Percentiles rank a stretch among this genome's conserved stretches.
Conservation (phyloP, 2,329 filamentous ascomycete species). For the Fusarium sp. region DNA sequence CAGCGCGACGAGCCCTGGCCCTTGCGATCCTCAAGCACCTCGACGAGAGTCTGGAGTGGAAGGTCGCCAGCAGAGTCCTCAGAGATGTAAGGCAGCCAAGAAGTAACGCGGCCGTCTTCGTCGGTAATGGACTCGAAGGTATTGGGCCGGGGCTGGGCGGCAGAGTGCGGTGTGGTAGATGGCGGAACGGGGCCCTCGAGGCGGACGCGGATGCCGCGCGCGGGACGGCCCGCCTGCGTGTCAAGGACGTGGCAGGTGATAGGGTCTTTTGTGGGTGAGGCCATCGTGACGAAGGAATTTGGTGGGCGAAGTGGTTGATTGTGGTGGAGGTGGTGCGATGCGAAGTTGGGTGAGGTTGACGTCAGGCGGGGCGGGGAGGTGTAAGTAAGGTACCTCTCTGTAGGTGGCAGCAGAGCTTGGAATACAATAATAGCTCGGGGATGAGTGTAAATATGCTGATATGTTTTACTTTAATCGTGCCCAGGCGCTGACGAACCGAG, state of each 20-base stretch:
- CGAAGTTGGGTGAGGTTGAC: conserved; percentile 28
- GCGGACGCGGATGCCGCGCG: conserved; percentile 75
- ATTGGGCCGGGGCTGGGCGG: conserved; percentile 54
- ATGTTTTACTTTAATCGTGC: neutral
- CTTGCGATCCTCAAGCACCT: conserved; percentile 64
- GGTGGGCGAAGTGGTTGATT: conserved; percentile 12
- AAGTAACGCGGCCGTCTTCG: conserved; percentile 79
- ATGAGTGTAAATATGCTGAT: neutral
- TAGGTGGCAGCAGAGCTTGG: conserved; percentile 3
- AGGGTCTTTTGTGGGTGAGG: conserved; percentile 66
- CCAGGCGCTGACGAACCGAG: neutral
- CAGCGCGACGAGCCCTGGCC: conserved; percentile 68
- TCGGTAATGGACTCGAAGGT: conserved; percentile 80
- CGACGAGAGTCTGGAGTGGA: conserved; percentile 70
- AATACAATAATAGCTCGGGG: neutral
- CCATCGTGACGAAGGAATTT: conserved; percentile 36
- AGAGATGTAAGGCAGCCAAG: conserved; percentile 75
- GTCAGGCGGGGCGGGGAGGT: conserved; percentile 30
- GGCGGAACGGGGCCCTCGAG: conserved; percentile 65
- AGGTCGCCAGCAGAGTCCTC: conserved; percentile 68
- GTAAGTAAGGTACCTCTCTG: neutral
- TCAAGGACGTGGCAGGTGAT: conserved; percentile 93
- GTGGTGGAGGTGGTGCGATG: conserved; percentile 21
- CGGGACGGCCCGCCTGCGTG: conserved; percentile 81
- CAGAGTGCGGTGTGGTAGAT: conserved; percentile 46